A percentile compares a stretch with the other conserved stretches of the same genome.
These are phyloP conservation scores for Myrmaecium sp. DNA, from an alignment of 2,329 filamentous ascomycete genomes.

Conservation along the genomic window DNA sequence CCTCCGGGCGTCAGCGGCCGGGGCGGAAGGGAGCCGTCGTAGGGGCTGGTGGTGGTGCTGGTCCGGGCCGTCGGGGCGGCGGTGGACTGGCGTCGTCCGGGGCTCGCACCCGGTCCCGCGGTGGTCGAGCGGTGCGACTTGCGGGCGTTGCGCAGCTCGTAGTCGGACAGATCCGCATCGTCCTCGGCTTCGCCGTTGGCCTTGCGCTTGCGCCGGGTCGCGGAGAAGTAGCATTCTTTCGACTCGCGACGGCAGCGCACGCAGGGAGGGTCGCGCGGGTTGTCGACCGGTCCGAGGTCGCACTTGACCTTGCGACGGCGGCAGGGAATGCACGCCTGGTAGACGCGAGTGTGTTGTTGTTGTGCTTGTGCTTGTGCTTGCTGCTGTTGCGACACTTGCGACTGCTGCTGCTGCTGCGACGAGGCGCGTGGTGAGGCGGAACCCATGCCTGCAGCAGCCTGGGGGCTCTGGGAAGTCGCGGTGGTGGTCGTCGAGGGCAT, in stretches of 20 bases:
- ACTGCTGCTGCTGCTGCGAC: constrained; percentile 5
- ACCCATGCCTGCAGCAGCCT: no score
- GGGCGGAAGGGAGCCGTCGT: constrained; percentile 11
- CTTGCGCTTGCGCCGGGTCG: constrained; percentile 84
- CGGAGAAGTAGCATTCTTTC: constrained; percentile 95
- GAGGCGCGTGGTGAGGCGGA: no score
- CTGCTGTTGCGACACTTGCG: no score
- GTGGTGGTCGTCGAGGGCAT: no score
- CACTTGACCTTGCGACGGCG: constrained; percentile 40
- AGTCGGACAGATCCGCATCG: constrained; percentile 35
- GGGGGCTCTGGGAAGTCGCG: no score
- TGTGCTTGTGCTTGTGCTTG: no score
- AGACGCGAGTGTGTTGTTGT: constrained; percentile 19
- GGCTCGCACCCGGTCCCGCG: constrained; percentile 1
- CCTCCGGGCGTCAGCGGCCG: constrained; percentile 50
- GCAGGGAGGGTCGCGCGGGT: constrained; percentile 85
- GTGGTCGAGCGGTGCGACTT: constrained; percentile 43
- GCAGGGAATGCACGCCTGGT: constrained; percentile 35
- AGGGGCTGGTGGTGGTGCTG: constrained; percentile 8
- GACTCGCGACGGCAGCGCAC: constrained; percentile 84
- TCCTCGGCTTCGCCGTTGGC: constrained; percentile 31
- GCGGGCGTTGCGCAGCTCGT: constrained; percentile 55
- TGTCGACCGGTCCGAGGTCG: constrained; percentile 61
- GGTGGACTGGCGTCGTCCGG: no score
- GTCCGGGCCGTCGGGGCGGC: constrained; percentile 5